phyloP scores from a whole-genome alignment of 306 rosid species.

The Fragaria vesca region DNA sequence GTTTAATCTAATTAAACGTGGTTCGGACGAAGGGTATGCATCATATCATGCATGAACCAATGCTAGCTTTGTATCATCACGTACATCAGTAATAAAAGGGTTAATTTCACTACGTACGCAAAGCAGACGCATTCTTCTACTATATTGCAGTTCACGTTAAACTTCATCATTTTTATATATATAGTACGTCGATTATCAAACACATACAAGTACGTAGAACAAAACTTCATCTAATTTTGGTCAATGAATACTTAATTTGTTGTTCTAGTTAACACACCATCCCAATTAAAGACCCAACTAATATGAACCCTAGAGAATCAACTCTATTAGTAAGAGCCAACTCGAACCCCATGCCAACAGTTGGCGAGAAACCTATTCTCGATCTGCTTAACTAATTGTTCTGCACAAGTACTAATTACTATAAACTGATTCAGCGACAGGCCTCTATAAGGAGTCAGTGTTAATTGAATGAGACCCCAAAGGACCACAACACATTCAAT shows the following conservation, averaged over 20 bases:
- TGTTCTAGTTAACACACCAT: neutral
- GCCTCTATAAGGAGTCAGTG: neutral
- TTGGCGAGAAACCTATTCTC: too few species aligned
- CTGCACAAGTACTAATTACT: neutral
- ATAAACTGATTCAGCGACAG: neutral
- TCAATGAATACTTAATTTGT: neutral
- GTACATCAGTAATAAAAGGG: neutral
- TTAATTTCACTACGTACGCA: constrained; percentile 10
- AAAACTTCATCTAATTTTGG: neutral
- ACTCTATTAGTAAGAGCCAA: neutral
- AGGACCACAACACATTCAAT: neutral
- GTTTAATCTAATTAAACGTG: neutral
- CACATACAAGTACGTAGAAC: neutral
- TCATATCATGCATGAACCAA: neutral
- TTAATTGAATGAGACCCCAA: neutral
- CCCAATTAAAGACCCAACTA: neutral
- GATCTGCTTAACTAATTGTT: neutral
- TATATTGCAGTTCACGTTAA: neutral
- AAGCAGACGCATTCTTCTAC: neutral
- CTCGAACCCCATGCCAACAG: neutral
- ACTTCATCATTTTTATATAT: neutral
- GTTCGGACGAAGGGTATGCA: neutral
- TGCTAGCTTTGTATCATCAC: neutral
- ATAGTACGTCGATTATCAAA: neutral
- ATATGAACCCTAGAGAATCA: too few species aligned